Conservation (phyloP, 768 basidiomycete species). For the Tulasnella sp. region DNA sequence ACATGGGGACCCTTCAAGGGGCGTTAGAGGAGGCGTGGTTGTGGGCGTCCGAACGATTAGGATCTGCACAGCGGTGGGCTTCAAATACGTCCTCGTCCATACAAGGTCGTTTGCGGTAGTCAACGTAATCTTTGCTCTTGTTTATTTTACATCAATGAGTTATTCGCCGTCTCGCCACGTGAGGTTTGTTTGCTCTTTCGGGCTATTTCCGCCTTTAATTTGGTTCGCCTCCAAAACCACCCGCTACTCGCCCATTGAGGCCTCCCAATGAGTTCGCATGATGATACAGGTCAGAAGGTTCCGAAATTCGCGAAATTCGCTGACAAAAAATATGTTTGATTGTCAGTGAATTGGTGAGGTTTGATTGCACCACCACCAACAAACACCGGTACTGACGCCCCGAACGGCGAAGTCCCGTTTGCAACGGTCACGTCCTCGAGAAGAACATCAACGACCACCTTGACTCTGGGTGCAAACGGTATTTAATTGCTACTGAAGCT, state of each 20-base stretch:
- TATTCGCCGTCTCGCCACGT: constrained; percentile 12
- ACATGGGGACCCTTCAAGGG: constrained; percentile 20
- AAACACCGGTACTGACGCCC: neutral
- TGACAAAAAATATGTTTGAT: constrained; percentile 9
- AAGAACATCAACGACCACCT: constrained; percentile 51
- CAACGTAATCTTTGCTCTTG: neutral
- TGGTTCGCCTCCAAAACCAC: neutral
- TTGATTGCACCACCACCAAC: neutral
- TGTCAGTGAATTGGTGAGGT: constrained; percentile 17
- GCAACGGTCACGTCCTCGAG: constrained; percentile 45
- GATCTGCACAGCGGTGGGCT: neutral
- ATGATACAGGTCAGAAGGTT: neutral
- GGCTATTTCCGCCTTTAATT: neutral
- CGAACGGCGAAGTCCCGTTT: constrained; percentile 46
- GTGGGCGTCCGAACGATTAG: constrained; percentile 21
- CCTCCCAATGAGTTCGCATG: neutral
- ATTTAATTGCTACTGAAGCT: constrained; percentile 26
- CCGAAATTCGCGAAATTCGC: neutral
- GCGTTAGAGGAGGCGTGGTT: constrained; percentile 32
- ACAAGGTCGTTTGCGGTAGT: constrained; percentile 2
- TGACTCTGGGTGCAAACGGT: constrained; percentile 46
- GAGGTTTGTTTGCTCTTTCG: neutral
- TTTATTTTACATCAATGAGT: neutral
- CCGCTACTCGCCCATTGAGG: neutral
- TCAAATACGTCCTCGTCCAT: neutral